phyloP scores from a whole-genome alignment of 306 rosid genomes.

The Astragalus glycyphyllos region DNA sequence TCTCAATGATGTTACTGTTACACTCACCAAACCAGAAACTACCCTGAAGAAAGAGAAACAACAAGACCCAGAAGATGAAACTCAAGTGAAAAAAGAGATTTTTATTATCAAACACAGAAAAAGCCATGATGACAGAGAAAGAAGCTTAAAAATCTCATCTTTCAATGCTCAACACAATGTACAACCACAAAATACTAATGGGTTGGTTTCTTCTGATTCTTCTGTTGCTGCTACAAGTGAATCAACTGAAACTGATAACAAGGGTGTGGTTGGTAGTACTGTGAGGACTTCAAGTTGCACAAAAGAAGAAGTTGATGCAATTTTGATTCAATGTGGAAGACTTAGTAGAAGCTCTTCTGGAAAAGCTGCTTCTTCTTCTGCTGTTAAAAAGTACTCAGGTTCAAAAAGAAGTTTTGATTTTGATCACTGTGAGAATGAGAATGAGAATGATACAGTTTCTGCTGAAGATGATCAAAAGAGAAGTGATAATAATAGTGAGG shows the following conservation, averaged over 20 bases:
- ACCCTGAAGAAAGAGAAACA: slow-evolving; percentile 45
- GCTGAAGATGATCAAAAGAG: slow-evolving; percentile 54
- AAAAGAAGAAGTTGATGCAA: slow-evolving; percentile 92
- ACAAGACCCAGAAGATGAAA: slow-evolving; percentile 35
- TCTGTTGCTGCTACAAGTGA: background rate
- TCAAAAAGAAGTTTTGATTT: slow-evolving; percentile 94
- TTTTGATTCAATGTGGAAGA: slow-evolving; percentile 90
- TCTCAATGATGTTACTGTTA: slow-evolving; percentile 11
- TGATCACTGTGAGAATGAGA: slow-evolving; percentile 64
- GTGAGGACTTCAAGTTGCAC: slow-evolving; percentile 92
- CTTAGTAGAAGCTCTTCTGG: slow-evolving; percentile 94
- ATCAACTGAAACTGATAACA: background rate
- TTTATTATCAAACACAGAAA: slow-evolving; percentile 80
- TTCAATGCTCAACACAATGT: slow-evolving; percentile 36
- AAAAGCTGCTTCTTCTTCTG: slow-evolving; percentile 66
- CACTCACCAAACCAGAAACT: slow-evolving; percentile 41
- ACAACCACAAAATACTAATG: slow-evolving; percentile 20
- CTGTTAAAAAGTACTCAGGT: slow-evolving; percentile 79
- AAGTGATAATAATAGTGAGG: slow-evolving; percentile 50
- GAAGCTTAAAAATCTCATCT: slow-evolving; percentile 45
- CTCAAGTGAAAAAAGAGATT: slow-evolving; percentile 68
- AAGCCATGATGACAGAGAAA: slow-evolving; percentile 83
- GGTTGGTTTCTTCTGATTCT: slow-evolving; percentile 1
- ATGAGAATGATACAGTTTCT: slow-evolving; percentile 55
- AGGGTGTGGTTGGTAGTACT: slow-evolving; percentile 50